Conservation (phyloP, 2,329 filamentous ascomycete genomes). For the Pseudogymnoascus sp. region DNA sequence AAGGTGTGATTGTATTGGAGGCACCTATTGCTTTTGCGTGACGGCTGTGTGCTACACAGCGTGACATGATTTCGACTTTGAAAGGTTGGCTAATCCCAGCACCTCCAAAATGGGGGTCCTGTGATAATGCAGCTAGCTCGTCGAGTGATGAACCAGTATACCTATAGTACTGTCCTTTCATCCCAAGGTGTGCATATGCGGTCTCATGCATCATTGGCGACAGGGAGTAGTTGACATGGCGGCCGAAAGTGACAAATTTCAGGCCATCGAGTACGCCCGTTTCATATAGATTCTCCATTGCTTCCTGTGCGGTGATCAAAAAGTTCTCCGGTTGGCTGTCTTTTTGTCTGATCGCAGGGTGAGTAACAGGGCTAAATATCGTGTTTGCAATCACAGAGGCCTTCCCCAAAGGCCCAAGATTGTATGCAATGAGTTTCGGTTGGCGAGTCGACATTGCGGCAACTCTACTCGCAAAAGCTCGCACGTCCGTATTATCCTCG, state of each 20-base stretch:
- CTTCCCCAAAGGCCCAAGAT: constrained; percentile 46
- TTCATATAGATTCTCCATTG: constrained; percentile 54
- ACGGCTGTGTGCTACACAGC: constrained; percentile 55
- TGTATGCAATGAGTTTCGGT: constrained; percentile 41
- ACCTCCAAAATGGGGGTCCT: constrained; percentile 59
- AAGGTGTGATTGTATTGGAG: constrained; percentile 63
- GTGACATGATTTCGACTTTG: constrained; percentile 59
- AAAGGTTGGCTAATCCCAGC: constrained; percentile 62
- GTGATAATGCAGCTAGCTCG: constrained; percentile 38
- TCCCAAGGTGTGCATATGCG: constrained; percentile 52
- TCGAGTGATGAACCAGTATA: constrained; percentile 19
- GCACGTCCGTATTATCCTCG: constrained; percentile 20
- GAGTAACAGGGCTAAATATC: constrained; percentile 47
- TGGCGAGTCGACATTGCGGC: not conserved
- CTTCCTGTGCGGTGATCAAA: constrained; percentile 33
- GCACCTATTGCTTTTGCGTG: constrained; percentile 65
- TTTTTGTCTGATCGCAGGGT: constrained; percentile 32
- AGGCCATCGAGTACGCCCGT: constrained; percentile 59
- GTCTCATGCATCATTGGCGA: constrained; percentile 69
- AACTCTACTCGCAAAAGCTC: constrained; percentile 15
- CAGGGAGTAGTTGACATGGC: constrained; percentile 59
- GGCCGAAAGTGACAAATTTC: constrained; percentile 62
- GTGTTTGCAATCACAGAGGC: constrained; percentile 49
- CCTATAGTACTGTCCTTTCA: constrained; percentile 25
- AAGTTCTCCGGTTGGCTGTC: not conserved